Conservation (phyloP, 1,284 basidiomycete species). For the Apiotrichum gracile region DNA sequence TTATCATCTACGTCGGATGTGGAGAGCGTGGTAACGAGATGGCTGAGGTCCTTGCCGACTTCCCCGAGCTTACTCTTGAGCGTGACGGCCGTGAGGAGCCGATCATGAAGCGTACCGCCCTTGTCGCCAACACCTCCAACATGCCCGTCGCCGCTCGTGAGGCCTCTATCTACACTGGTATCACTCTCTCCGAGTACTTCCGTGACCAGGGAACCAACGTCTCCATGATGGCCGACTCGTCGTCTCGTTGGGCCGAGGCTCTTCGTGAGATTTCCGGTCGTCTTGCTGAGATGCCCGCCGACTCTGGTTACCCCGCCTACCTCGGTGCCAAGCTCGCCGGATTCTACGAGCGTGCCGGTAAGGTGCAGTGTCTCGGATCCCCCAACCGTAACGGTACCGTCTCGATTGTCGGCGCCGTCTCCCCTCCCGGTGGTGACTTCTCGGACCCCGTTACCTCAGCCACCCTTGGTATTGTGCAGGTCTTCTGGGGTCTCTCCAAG, state of each 20-base stretch:
- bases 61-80: conserved; percentile 91
- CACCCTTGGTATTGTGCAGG: conserved; percentile 97
- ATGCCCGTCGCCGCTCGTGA: conserved; percentile 99
- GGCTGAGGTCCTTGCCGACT: conserved; percentile 97
- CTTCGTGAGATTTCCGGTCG: conserved; percentile 99
- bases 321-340: conserved; percentile 90
- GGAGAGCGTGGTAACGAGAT: conserved; percentile 54
- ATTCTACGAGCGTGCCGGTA: conserved; percentile 99
- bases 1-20: conserved; percentile 94
- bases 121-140: conserved; percentile 99
- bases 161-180: conserved; percentile 99
- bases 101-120: conserved; percentile 99
- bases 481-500: conserved; percentile 59
- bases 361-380: conserved; percentile 85
- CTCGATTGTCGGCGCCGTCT: conserved; percentile 97
- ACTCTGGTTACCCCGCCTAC: conserved; percentile 98
- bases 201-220: conserved; percentile 97
- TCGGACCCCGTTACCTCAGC: conserved; percentile 97
- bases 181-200: conserved; percentile 99
- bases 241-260: conserved; percentile 98
- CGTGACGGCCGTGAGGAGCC: conserved; percentile 88
- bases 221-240: conserved; percentile 99
- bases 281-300: conserved; percentile 98
- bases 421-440: conserved; percentile 97
- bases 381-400: conserved; percentile 87